These are phyloP conservation scores for Schizophyllum amplum DNA, from an alignment of 1,284 basidiomycete species.

Conservation along the genomic window DNA sequence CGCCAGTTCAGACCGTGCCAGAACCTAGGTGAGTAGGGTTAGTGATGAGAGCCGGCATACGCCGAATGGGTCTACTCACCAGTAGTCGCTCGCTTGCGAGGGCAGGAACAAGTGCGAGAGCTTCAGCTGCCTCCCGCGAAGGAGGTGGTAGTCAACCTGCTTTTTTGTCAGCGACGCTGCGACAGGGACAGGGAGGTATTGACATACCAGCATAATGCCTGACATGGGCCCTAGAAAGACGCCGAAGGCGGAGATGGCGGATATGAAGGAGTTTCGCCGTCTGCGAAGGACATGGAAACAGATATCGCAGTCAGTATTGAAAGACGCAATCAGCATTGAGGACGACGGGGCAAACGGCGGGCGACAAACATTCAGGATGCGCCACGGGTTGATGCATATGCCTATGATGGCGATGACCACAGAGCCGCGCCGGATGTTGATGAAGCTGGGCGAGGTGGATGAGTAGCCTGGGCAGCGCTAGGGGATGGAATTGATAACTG, in stretches of 20 bases:
- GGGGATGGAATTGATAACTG: background rate
- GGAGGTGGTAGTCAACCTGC: conserved; percentile 20
- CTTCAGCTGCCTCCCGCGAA: conserved; percentile 18
- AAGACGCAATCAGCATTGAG: no score
- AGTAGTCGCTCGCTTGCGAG: conserved; percentile 19
- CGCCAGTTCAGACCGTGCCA: conserved; percentile 24
- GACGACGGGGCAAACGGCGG: no score
- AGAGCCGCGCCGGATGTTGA: conserved; percentile 22
- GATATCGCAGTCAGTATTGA: background rate
- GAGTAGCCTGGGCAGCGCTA: background rate
- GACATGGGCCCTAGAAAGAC: conserved; percentile 23
- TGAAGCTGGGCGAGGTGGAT: conserved; percentile 10
- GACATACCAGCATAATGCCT: conserved; percentile 23
- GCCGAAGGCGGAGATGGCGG: conserved; percentile 22
- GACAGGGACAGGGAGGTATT: background rate
- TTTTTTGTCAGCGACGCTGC: background rate
- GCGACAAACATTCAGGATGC: conserved; percentile 20
- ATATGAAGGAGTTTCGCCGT: conserved; percentile 24
- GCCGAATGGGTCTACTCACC: conserved; percentile 10
- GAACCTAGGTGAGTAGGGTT: conserved; percentile 9
- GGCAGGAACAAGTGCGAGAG: conserved; percentile 21
- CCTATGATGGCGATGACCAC: conserved; percentile 22
- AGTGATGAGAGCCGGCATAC: background rate
- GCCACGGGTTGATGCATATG: conserved; percentile 25
- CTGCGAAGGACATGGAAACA: conserved; percentile 7